Percentiles rank a stretch among this genome's conserved stretches.
These are phyloP conservation scores for Pichia sp. DNA, from an alignment of 1,139 yeast species.

Conservation along the genomic window DNA sequence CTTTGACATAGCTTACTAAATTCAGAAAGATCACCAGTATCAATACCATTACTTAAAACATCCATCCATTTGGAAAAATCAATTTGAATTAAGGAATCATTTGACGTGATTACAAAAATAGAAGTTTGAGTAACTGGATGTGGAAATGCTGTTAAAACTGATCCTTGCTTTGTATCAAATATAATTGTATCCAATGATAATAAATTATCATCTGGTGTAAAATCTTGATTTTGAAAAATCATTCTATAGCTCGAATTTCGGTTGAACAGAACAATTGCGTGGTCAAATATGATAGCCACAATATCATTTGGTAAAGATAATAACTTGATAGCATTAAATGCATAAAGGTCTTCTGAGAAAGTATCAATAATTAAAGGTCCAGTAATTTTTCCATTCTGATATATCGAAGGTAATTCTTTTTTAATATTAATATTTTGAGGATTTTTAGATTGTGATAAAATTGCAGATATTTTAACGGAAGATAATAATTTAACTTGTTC, in stretches of 20 bases:
- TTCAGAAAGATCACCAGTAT: constrained; percentile 15
- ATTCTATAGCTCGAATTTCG: constrained; percentile 20
- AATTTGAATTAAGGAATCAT: constrained; percentile 20
- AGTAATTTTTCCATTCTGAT: constrained; percentile 18
- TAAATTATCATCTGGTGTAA: constrained; percentile 10
- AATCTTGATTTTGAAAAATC: constrained; percentile 20
- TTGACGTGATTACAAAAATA: constrained; percentile 17
- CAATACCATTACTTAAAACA: constrained; percentile 15
- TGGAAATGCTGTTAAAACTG: constrained; percentile 14
- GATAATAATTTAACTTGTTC: constrained; percentile 13
- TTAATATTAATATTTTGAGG: constrained; percentile 5
- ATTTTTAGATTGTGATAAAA: constrained; percentile 14
- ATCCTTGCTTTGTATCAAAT: constrained; percentile 8
- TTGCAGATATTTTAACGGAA: constrained; percentile 24
- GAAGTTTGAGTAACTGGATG: constrained; percentile 21
- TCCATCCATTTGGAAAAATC: constrained; percentile 28
- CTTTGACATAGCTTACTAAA: constrained; percentile 13
- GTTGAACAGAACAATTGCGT: constrained; percentile 18
- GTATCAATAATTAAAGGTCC: constrained; percentile 51
- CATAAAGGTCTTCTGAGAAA: constrained; percentile 44
- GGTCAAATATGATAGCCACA: constrained; percentile 19
- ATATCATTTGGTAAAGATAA: constrained; percentile 23
- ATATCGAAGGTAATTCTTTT: constrained; percentile 16
- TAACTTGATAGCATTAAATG: constrained; percentile 34
- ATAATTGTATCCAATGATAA: constrained; percentile 16